Evolutionary conservation across 2,329 filamentous ascomycete species (phyloP).

Genomic region (Chrysosporium keratinophilum): DNA sequence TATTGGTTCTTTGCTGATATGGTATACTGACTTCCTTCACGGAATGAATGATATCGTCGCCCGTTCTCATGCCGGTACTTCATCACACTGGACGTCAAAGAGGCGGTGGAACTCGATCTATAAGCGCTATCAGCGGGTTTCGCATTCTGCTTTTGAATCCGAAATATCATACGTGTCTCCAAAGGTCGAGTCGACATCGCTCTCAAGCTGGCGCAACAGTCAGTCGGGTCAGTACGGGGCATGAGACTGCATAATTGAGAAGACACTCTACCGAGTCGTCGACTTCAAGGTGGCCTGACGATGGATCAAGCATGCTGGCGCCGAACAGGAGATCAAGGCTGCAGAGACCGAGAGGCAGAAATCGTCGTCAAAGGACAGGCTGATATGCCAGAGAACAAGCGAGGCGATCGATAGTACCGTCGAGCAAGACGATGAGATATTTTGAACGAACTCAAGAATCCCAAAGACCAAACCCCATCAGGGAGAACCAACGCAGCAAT

Average conservation of each 20-base stretch:
- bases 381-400: too few relatives aligned
- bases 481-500: too few relatives aligned
- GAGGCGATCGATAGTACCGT: too few relatives aligned
- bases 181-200: not conserved
- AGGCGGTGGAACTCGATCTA: conserved; percentile 6
- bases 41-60: conserved; percentile 6
- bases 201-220: conserved; percentile 1
- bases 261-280: not conserved
- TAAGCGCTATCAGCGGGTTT: not conserved
- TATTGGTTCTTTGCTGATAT: not conserved
- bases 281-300: not conserved
- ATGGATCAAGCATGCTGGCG: not conserved
- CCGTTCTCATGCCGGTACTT: conserved; percentile 6
- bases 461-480: too few relatives aligned
- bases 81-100: conserved; percentile 6
- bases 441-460: too few relatives aligned
- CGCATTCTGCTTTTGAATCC: not conserved
- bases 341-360: too few relatives aligned
- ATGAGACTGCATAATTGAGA: not conserved
- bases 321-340: too few relatives aligned
- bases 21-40: conserved; percentile 5
- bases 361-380: too few relatives aligned
- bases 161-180: not conserved
- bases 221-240: not conserved
- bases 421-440: too few relatives aligned